Base-by-base conservation (phyloP, 129 eudicot species). In the sunflower (Helianthus annuus) region DNA sequence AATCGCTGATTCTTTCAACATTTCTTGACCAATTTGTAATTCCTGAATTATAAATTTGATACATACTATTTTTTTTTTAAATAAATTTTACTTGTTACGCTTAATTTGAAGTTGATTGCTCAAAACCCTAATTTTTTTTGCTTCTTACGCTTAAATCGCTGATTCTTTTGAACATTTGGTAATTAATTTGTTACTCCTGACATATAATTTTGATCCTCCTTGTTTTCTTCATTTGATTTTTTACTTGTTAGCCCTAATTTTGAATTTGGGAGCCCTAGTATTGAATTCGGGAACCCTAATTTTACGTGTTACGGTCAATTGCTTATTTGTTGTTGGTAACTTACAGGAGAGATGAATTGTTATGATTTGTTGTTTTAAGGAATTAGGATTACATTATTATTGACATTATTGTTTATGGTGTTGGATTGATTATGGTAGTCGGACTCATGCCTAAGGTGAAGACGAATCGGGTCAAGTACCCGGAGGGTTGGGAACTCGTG, bases 401-500 rank as follows among this genome's bases (percentile, higher is more conserved):
- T 19, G 22, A 19, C 22, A 19, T 0, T 61, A 10, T n/a, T 12
- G 7, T 27, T 27, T 69, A 22, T n/a, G 48, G 55, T 51, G 15
- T 40, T 29, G 46, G 36, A 29, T 70, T 67, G 19, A 53, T 27
- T 32, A 52, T 52, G 77, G 79, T 82, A 88, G 83, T 51, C 52
- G 15, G 57, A 74, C 1, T 79, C 38, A 90, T 90, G 97, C 94
- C 94, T 15, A 90, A 87, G 81, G 91, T 87, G 83, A 87, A 78
- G 82, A 90, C 94, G 7, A 90, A 84, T 63, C 89, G 97, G 6
- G 93, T 87, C 48, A 87, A 87, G 38, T 79, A 83, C 69, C 97
- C 97, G 0, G 94, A 87, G 71, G 97, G 97, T 0, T 90, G 93
- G 90, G 97, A 85, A 77, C 76, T 90, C 78, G 84, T 90, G 19